Evolutionary conservation across 2,329 filamentous ascomycete genomes (phyloP), one percentile per base, ranked within the genome.

Genomic region (Immersiporthe knoxdaviesiana): DNA sequence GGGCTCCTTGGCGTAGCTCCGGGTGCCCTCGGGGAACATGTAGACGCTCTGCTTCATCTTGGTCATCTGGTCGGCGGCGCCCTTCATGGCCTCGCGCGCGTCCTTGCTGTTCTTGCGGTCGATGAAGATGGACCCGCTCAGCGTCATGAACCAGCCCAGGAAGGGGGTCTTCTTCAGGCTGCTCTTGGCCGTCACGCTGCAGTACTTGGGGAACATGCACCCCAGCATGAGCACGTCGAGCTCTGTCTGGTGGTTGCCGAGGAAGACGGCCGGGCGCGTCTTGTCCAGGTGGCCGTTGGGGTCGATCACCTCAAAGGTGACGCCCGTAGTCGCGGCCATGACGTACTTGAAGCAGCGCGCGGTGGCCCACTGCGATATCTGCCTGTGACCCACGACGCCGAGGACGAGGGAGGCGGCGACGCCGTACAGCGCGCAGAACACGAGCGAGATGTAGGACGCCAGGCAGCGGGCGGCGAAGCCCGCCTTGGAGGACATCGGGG

Each of bases 161-260:
- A 99, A 88, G 0, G 96, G 96, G 47, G 91, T 83, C 72, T 86
- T 89, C 79, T 91, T 91, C 76, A 99, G 83, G 67, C 89, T 92
- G 76, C 90, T 90, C 86, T 99, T 99, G 61, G 95, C 94, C 32
- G 95, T 97, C 70, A 99, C 92, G 76, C 90, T 94, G 84, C 92
- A 97, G 84, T 97, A 94, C 76, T 89, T 90, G 62, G 96, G 96
- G 81, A 97, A 98, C 76, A 97, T 88, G 80, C 86, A 84, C 72
- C 94, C 96, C 37, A 99, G 87, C 88, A 97, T 92, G 70, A 97
- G 86, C 54, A 99, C 92, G 78, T 99, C 96, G 74, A 99, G 88
- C 82, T 98, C 96, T 30, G 92, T 93, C 85, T 99, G 96, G 82
- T 99, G 96, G 81, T 98, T 98, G 54, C 92, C 92, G 74, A 99